Percentiles rank a stretch among this genome's conserved stretches.
Conservation (phyloP, 2,329 filamentous ascomycete genomes). For the Xylaria sp. region DNA sequence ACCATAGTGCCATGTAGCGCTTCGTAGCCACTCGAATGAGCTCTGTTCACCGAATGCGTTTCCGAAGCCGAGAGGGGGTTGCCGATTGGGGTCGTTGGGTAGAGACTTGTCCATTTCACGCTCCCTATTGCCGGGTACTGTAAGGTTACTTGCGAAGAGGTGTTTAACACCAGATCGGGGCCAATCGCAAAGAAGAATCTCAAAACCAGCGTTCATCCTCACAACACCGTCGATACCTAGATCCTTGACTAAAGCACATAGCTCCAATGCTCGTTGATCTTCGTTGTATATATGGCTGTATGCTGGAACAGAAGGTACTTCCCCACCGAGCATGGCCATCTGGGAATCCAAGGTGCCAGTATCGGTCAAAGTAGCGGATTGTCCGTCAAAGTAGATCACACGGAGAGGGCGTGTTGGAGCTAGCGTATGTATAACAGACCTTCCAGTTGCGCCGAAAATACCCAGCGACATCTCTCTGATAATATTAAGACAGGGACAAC, state of each 20-base stretch:
- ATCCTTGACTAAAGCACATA: neutral
- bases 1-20: constrained; percentile 9
- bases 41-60: constrained; percentile 7
- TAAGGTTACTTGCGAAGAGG: constrained; percentile 5
- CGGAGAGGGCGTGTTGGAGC: neutral
- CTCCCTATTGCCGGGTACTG: constrained; percentile 1
- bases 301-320: neutral
- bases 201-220: constrained; percentile 8
- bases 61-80: constrained; percentile 2
- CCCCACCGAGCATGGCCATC: constrained; percentile 4
- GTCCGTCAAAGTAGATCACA: constrained; percentile 8
- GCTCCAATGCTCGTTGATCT: constrained; percentile 1
- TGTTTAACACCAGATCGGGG: constrained; percentile 2
- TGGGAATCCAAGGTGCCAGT: constrained; percentile 7
- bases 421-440: constrained; percentile 1
- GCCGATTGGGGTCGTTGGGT: constrained; percentile 1
- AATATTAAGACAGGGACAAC: neutral
- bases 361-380: constrained; percentile 8
- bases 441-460: constrained; percentile 1
- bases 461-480: constrained; percentile 10
- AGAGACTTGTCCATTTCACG: neutral
- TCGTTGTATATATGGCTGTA: constrained; percentile 12
- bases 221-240: neutral
- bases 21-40: constrained; percentile 8
- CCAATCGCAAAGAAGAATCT: constrained; percentile 8